Evolutionary conservation across 805 yeast genomes (phyloP).

Genomic region (Yarrowia osloensis): DNA sequence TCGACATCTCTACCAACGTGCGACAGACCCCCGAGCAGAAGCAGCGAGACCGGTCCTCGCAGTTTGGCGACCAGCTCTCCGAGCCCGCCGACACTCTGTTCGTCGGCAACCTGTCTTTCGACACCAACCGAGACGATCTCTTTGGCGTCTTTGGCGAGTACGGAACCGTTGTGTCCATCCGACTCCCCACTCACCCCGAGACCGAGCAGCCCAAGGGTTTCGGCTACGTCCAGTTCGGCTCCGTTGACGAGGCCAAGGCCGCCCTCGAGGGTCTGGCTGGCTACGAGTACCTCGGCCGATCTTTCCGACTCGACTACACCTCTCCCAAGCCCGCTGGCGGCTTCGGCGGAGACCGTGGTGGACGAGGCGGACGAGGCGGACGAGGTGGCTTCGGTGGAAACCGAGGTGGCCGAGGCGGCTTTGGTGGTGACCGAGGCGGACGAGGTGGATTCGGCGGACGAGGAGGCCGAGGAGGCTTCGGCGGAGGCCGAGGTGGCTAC

Average conservation of each 20-base stretch:
- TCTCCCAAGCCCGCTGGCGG: slow-evolving; percentile 64
- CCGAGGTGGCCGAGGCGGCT: slow-evolving; percentile 31
- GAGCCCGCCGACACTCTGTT: slow-evolving; percentile 94
- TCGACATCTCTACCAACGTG: slow-evolving; percentile 86
- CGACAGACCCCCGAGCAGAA: slow-evolving; percentile 54
- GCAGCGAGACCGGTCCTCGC: slow-evolving; percentile 75
- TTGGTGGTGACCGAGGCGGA: slow-evolving; percentile 27
- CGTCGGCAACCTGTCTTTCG: slow-evolving; percentile 93
- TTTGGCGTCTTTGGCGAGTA: slow-evolving; percentile 70
- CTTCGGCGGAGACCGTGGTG: not conserved
- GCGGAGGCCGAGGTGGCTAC: slow-evolving; percentile 41
- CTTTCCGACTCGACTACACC: slow-evolving; percentile 92
- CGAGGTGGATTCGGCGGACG: slow-evolving; percentile 40
- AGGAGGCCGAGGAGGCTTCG: slow-evolving; percentile 39
- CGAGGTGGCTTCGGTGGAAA: slow-evolving; percentile 29
- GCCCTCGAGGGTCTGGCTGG: slow-evolving; percentile 90
- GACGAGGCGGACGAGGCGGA: slow-evolving; percentile 14
- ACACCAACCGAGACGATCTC: slow-evolving; percentile 77
- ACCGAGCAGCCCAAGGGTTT: slow-evolving; percentile 99
- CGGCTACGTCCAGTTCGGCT: slow-evolving; percentile 91
- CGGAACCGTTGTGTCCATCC: slow-evolving; percentile 84
- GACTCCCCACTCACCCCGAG: slow-evolving; percentile 98
- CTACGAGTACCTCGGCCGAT: slow-evolving; percentile 83
- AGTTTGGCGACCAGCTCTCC: slow-evolving; percentile 87
- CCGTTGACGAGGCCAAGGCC: slow-evolving; percentile 84